These are phyloP conservation scores for Saturnispora dispora DNA, from an alignment of 805 yeast genomes.

Conservation along the genomic window DNA sequence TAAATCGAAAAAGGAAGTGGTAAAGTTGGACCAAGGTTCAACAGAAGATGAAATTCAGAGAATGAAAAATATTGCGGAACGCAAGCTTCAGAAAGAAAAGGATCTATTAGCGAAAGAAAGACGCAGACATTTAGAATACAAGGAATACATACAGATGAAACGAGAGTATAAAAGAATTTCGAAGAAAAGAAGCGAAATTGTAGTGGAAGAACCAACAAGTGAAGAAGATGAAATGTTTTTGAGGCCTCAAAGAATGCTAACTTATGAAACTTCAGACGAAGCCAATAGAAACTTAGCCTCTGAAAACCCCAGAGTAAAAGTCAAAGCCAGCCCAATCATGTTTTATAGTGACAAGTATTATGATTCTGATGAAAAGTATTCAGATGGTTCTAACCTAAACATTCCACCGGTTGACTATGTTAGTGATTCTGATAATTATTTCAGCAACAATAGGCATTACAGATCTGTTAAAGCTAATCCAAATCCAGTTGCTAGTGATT, in stretches of 20 bases:
- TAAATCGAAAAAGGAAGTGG: neutral
- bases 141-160: neutral
- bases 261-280: neutral
- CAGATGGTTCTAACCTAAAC: neutral
- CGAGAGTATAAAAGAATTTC: constrained; percentile 14
- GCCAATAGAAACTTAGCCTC: constrained; percentile 8
- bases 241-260: constrained; percentile 6
- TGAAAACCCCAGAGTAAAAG: neutral
- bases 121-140: neutral
- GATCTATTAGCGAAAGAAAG: neutral
- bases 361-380: neutral
- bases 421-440: too few relatives aligned
- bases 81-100: neutral
- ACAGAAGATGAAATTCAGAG: constrained; percentile 6
- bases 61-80: neutral
- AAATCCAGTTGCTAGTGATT: neutral
- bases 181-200: neutral
- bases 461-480: too few relatives aligned
- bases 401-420: neutral
- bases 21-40: neutral
- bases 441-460: too few relatives aligned
- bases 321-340: neutral
- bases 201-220: neutral
- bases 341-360: neutral
- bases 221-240: neutral